phyloP scores from a whole-genome alignment of 805 yeast species.

The Cyberlindnera maclurae region DNA sequence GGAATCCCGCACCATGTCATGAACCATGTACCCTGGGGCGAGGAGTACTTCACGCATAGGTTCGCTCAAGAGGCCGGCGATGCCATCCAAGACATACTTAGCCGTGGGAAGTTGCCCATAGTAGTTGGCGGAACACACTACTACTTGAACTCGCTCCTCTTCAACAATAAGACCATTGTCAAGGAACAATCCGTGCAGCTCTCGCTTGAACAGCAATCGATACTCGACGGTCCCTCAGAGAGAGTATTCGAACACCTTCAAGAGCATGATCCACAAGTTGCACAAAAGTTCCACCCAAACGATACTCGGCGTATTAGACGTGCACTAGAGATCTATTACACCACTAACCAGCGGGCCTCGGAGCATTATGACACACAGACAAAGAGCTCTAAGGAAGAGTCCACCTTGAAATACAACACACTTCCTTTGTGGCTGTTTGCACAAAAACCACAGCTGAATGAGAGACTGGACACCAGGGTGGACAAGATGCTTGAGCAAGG shows the following conservation, averaged over 20 bases:
- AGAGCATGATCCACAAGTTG: conserved; percentile 60
- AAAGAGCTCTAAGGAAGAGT: conserved; percentile 32
- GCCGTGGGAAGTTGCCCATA: conserved; percentile 70
- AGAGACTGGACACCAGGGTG: conserved; percentile 69
- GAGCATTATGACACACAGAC: conserved; percentile 61
- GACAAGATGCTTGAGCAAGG: conserved; percentile 75
- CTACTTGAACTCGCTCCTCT: conserved; percentile 72
- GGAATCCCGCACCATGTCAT: conserved; percentile 82
- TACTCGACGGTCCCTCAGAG: conserved; percentile 53
- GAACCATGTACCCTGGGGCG: conserved; percentile 75
- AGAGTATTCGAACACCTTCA: conserved; percentile 41
- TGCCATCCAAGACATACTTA: conserved; percentile 57
- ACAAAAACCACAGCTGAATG: conserved; percentile 46
- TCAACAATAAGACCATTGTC: conserved; percentile 55
- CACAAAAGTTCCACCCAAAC: conserved; percentile 85
- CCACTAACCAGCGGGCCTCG: conserved; percentile 63
- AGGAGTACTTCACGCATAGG: conserved; percentile 73
- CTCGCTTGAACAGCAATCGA: conserved; percentile 28
- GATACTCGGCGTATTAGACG: conserved; percentile 73
- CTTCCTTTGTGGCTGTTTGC: conserved; percentile 81
- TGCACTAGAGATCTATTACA: conserved; percentile 71
- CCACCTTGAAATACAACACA: conserved; percentile 50
- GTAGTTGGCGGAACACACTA: conserved; percentile 96
- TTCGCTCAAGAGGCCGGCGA: conserved; percentile 66
- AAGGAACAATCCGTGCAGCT: conserved; percentile 8